Evolutionary conservation across 148 eudicot genomes (phyloP).

Genomic region (Fagopyrum tataricum): DNA sequence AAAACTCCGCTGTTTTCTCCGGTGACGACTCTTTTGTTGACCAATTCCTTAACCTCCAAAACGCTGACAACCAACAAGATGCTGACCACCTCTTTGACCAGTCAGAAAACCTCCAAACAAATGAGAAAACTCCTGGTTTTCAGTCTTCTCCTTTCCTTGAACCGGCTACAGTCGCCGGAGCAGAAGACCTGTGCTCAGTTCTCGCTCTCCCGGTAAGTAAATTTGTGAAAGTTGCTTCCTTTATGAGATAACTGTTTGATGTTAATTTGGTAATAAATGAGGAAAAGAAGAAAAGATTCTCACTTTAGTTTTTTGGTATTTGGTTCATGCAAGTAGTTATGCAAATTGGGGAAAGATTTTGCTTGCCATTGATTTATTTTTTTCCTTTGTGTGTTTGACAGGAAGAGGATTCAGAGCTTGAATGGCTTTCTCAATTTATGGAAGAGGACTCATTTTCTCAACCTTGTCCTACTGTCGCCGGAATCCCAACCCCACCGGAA

Average conservation of each 20-base stretch:
- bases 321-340: not conserved
- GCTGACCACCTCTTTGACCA: not conserved
- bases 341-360: not conserved
- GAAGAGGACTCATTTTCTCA: constrained; percentile 2
- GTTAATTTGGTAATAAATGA: not conserved
- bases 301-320: not conserved
- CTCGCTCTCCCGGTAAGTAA: not conserved
- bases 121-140: not conserved
- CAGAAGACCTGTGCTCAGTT: not conserved
- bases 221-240: too few species aligned
- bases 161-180: not conserved
- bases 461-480: not conserved
- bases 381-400: not conserved
- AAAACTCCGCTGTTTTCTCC: not conserved
- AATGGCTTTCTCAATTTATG: not conserved
- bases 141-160: not conserved
- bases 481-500: not conserved
- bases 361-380: not conserved
- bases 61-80: not conserved
- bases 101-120: not conserved
- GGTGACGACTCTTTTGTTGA: not conserved
- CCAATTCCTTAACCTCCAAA: not conserved
- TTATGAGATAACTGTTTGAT: not conserved
- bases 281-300: not conserved
- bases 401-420: not conserved